Evolutionary conservation across 2,329 filamentous ascomycete species (phyloP), one percentile per base, ranked within the genome.

Genomic region (Exophiala lecanii-corni): DNA sequence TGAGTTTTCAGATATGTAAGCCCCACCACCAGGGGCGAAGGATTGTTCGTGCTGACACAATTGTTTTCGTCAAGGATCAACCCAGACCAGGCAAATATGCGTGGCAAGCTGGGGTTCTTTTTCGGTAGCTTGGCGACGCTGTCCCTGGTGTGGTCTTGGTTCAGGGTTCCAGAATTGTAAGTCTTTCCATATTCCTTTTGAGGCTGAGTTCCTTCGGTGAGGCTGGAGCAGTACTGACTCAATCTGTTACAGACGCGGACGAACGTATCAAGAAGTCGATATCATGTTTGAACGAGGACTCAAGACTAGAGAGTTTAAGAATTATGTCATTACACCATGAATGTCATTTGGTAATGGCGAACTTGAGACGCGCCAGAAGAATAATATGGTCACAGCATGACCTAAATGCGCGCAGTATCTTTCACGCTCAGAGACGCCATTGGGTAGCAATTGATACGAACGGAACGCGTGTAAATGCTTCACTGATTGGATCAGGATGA

Each of bases 41-140:
- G 17, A 28, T 28, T 5, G 30, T 5, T 32, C 30, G 6, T 32
- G 5, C n/a, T 5, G 30, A 13, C n/a, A 13, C 5, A 13, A 12
- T 32, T 7, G 17, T 16, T 7, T 13, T 16, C 5, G 5, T 32
- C 30, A 6, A 35, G 33, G 49, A 53, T 54, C 32, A 54, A 54
- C 32, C 41, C 51, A 5, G 51, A 54, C 17, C 49, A 54, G 21
- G 59, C 55, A 9, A 56, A 61, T 36, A 44, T 59, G 50, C 45
- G 56, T 20, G 58, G 58, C 2, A 62, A 62, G 25, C 43, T 59
- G 1, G 60, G 60, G 0, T 62, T 59, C 41, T 55, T 62, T 15
- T 61, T 61, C 33, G 53, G 53, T 2, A 58, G 56, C 3, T 53
- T 59, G n/a, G 55, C 57, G 7, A 30, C 48, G 9, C 20, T 54